These are phyloP conservation scores for Pseudogymnoascus sp. DNA, from an alignment of 2,329 filamentous ascomycete genomes.

Conservation along the genomic window DNA sequence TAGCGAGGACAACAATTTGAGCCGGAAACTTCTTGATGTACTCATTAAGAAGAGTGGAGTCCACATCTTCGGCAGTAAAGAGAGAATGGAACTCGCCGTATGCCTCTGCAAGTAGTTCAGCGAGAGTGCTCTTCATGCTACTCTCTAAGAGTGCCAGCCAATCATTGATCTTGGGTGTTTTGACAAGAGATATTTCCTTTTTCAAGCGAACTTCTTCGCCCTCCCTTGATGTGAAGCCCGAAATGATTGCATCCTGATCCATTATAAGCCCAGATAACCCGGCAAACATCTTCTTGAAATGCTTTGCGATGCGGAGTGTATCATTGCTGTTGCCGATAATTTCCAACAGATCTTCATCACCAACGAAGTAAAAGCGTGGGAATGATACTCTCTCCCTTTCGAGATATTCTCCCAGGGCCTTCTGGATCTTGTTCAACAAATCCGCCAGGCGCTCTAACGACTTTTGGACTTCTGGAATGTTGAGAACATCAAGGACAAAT, in stretches of 20 bases:
- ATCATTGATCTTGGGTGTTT: slow-evolving; percentile 95
- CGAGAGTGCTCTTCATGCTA: slow-evolving; percentile 90
- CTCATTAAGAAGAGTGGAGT: slow-evolving; percentile 60
- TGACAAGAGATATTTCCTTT: slow-evolving; percentile 83
- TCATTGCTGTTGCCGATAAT: slow-evolving; percentile 99
- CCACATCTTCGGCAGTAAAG: slow-evolving; percentile 62
- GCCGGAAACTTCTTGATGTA: slow-evolving; percentile 82
- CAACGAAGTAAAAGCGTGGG: slow-evolving; percentile 98
- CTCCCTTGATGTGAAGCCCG: slow-evolving; percentile 91
- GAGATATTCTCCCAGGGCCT: slow-evolving; percentile 94
- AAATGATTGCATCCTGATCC: slow-evolving; percentile 83
- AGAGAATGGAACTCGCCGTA: slow-evolving; percentile 73
- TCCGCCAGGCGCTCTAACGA: slow-evolving; percentile 94
- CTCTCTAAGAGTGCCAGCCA: slow-evolving; percentile 91
- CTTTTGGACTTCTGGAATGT: slow-evolving; percentile 92
- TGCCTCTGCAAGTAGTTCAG: slow-evolving; percentile 81
- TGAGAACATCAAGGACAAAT: slow-evolving; percentile 89
- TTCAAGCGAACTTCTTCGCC: slow-evolving; percentile 81
- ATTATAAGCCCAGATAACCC: slow-evolving; percentile 84
- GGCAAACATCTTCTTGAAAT: slow-evolving; percentile 99
- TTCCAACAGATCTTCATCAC: slow-evolving; percentile 94
- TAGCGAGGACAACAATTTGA: slow-evolving; percentile 90
- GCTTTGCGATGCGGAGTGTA: slow-evolving; percentile 89
- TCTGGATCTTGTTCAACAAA: slow-evolving; percentile 96
- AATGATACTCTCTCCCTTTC: slow-evolving; percentile 97